Evolutionary conservation across 2,329 filamentous ascomycete genomes (phyloP).

Genomic region (Chaetomium strumarium): DNA sequence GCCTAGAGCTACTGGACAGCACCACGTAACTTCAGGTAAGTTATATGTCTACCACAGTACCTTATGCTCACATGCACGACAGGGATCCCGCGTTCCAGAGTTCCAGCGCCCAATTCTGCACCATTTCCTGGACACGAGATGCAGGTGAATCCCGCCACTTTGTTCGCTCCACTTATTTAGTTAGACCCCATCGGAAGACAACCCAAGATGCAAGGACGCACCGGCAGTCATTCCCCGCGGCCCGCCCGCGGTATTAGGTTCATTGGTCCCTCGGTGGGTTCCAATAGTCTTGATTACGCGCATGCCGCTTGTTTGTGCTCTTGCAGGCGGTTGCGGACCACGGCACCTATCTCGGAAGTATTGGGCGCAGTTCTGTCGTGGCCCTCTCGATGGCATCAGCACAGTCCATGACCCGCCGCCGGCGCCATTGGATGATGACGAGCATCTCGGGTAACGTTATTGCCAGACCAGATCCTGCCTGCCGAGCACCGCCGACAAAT

Average conservation of each 20-base stretch:
- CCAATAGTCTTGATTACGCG: slow-evolving; percentile 6
- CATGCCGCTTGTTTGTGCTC: neutral
- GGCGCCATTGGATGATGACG: slow-evolving; percentile 22
- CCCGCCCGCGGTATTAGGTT: neutral
- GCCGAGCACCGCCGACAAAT: neutral
- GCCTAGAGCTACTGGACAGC: too few species aligned
- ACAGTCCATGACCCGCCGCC: slow-evolving; percentile 6
- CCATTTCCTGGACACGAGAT: slow-evolving; percentile 8
- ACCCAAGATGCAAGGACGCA: slow-evolving; percentile 1
- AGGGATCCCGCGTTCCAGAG: neutral
- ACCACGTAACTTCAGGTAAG: too few species aligned
- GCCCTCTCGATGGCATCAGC: slow-evolving; percentile 13
- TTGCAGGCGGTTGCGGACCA: neutral
- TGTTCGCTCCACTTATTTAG: neutral
- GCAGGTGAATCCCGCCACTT: slow-evolving; percentile 7
- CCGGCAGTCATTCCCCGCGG: slow-evolving; percentile 3
- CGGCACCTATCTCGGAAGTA: slow-evolving; percentile 18
- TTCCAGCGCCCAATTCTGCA: slow-evolving; percentile 5
- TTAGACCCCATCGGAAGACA: neutral
- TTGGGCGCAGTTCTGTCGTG: slow-evolving; percentile 15
- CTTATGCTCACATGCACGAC: too few species aligned
- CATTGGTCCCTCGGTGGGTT: slow-evolving; percentile 2
- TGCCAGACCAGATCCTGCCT: slow-evolving; percentile 3
- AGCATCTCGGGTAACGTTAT: slow-evolving; percentile 14
- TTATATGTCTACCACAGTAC: too few species aligned